phyloP scores from a whole-genome alignment of 106 monocot species.

The Platanthera guangdongensis region DNA sequence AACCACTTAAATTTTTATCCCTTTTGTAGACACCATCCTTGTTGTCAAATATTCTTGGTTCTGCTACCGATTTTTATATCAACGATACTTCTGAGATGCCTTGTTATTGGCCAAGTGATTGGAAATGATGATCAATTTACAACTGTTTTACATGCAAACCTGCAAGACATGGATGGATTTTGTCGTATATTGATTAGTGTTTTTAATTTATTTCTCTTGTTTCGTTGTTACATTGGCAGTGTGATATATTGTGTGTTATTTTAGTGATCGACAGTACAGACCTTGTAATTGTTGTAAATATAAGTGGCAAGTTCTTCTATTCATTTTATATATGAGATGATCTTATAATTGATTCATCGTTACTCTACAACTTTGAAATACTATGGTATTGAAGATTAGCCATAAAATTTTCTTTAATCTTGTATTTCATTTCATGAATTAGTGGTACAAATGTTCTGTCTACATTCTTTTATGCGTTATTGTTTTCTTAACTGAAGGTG shows the following conservation, averaged over 20 bases:
- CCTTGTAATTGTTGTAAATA: neutral
- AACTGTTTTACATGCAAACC: neutral
- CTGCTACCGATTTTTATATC: neutral
- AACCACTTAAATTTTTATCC: neutral
- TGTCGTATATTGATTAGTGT: neutral
- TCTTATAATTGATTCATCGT: no score
- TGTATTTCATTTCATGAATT: neutral
- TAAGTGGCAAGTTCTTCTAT: neutral
- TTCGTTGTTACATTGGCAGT: neutral
- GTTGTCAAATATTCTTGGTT: neutral
- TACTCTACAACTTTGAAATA: neutral
- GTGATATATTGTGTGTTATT: neutral
- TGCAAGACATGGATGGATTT: neutral
- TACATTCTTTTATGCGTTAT: constrained; percentile 2
- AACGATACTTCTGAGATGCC: neutral
- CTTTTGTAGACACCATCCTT: neutral
- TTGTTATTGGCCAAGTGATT: neutral
- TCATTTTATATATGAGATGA: neutral
- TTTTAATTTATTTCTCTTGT: neutral
- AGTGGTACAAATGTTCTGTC: neutral
- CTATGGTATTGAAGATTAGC: neutral
- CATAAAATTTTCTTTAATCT: neutral
- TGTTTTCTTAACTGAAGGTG: neutral
- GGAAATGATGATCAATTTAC: neutral
- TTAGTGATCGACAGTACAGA: neutral